A percentile compares a stretch with the other conserved stretches of the same genome.
phyloP scores from a whole-genome alignment of 225 moss, liverwort and hornwort genomes.

The Takakia lepidozioides region DNA sequence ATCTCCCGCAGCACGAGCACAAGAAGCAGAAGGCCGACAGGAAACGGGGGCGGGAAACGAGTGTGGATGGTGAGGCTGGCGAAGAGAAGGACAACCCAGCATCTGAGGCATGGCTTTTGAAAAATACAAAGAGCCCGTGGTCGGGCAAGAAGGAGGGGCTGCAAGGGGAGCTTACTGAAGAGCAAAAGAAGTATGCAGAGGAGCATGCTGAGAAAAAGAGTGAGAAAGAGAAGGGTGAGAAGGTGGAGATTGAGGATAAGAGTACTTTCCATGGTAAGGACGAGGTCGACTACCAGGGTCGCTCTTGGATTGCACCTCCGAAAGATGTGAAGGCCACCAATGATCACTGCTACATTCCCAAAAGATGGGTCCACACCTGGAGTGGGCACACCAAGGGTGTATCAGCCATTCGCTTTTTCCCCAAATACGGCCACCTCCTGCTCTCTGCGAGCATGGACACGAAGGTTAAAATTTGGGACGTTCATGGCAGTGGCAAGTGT shows the following conservation, averaged over 20 bases:
- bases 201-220: slow-evolving; percentile 79
- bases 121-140: slow-evolving; percentile 91
- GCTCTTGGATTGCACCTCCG: slow-evolving; percentile 89
- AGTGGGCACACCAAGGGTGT: slow-evolving; percentile 97
- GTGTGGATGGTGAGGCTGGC: slow-evolving; percentile 43
- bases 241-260: slow-evolving; percentile 69
- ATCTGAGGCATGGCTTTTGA: slow-evolving; percentile 67
- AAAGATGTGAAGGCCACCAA: slow-evolving; percentile 95
- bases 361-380: slow-evolving; percentile 92
- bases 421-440: slow-evolving; percentile 83
- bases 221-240: slow-evolving; percentile 75
- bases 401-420: slow-evolving; percentile 84
- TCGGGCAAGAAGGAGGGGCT: slow-evolving; percentile 68
- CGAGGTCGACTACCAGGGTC: slow-evolving; percentile 88
- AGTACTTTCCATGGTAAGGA: slow-evolving; percentile 98
- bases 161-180: slow-evolving; percentile 84
- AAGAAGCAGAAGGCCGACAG: slow-evolving; percentile 67
- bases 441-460: slow-evolving; percentile 98
- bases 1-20: slow-evolving; percentile 80
- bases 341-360: slow-evolving; percentile 97
- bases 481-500: slow-evolving; percentile 94
- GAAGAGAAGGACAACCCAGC: slow-evolving; percentile 68
- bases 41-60: slow-evolving; percentile 36
- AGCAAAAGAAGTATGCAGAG: slow-evolving; percentile 68
- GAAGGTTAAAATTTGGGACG: slow-evolving; percentile 99